Conservation (phyloP, 352 stramenopile species). For the Globisporangium radiosum region DNA sequence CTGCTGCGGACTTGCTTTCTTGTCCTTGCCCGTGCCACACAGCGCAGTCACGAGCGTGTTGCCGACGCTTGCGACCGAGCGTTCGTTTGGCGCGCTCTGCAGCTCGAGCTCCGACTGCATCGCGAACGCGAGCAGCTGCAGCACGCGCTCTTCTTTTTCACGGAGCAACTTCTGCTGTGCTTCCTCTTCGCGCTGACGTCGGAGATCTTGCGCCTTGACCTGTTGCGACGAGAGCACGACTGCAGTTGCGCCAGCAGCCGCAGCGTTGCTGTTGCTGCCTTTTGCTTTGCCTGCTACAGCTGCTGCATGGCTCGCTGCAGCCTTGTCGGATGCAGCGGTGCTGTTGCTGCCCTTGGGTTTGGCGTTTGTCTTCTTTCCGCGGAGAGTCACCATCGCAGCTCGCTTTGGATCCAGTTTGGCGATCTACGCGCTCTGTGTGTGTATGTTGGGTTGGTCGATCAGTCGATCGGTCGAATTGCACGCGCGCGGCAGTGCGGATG, state of each 20-base stretch:
- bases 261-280: slow-evolving; percentile 6
- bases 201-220: slow-evolving; percentile 17
- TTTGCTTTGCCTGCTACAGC: slow-evolving; percentile 14
- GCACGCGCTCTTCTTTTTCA: slow-evolving; percentile 36
- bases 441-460: no score
- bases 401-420: no score
- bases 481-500: no score
- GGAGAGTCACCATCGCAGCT: slow-evolving; percentile 54
- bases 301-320: slow-evolving; percentile 13
- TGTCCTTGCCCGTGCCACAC: slow-evolving; percentile 49
- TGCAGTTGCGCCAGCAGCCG: background rate
- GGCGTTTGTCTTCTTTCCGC: slow-evolving; percentile 65
- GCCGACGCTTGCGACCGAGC: slow-evolving; percentile 22
- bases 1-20: slow-evolving; percentile 28
- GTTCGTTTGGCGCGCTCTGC: slow-evolving; percentile 9
- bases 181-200: slow-evolving; percentile 23
- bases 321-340: slow-evolving; percentile 21
- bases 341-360: slow-evolving; percentile 53
- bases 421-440: no score
- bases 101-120: slow-evolving; percentile 33
- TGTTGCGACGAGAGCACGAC: slow-evolving; percentile 7
- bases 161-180: slow-evolving; percentile 20
- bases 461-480: no score
- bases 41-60: slow-evolving; percentile 50
- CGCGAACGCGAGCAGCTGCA: slow-evolving; percentile 41